Evolutionary conservation across 2,329 filamentous ascomycete species (phyloP).

Genomic region (Cladophialophora chaetospira): DNA sequence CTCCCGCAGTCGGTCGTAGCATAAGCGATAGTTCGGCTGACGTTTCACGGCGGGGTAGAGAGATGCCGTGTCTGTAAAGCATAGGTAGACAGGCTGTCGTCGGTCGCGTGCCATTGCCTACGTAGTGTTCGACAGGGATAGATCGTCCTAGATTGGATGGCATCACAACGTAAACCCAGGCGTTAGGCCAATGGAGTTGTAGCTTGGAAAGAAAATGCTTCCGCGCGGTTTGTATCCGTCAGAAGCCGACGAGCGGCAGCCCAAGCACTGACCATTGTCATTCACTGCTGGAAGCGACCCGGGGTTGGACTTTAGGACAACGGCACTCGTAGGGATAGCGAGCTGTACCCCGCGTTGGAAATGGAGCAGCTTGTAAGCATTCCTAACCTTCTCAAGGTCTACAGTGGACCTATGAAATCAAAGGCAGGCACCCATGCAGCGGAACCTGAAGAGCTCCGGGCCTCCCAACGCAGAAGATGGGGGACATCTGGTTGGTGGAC

Average conservation of each 20-base stretch:
- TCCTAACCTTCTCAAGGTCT: neutral
- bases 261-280: no score
- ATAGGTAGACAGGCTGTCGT: neutral
- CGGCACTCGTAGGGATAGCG: neutral
- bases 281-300: no score
- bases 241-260: no score
- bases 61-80: neutral
- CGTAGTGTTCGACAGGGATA: neutral
- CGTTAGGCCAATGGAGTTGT: no score
- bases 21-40: no score
- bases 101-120: neutral
- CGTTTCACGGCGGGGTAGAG: neutral
- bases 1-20: neutral
- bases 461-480: neutral
- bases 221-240: no score
- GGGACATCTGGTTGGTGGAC: neutral
- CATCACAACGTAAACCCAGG: no score
- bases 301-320: no score
- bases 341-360: slow-evolving; percentile 3
- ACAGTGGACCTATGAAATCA: neutral
- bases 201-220: no score
- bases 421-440: neutral
- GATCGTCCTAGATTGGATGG: no score
- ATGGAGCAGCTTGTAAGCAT: neutral
- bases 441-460: neutral